Evolutionary conservation across 306 rosid species (phyloP), one percentile per base, ranked within the genome.

Genomic region (Lupinus albus): DNA sequence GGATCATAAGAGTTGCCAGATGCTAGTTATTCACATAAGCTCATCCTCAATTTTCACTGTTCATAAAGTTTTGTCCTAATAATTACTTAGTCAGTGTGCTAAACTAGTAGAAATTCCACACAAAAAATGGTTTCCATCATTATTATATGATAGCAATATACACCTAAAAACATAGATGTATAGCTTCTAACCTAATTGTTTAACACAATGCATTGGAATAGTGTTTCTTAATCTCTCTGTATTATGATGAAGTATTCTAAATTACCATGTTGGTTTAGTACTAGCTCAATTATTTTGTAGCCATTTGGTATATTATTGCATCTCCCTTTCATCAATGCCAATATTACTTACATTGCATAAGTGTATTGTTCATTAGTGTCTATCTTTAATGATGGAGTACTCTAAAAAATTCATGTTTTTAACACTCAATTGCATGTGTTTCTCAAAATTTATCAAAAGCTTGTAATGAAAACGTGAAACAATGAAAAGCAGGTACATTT

Each of bases 1-100:
- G 75, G 83, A 80, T 84, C 74, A 80, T 83, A 12, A 80, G 85
- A 84, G 83, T 85, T 25, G 68, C 80, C 57, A 80, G 79, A 76
- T 83, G 87, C 83, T 80, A 83, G 73, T 57, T 68, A 35, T 62
- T 49, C 8, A 66, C 57, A 58, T 44, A 71, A 51, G 75, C 72
- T 57, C 49, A 62, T 63, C 62, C 53, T 66, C 68, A 71, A 79
- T 67, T 75, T 67, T 62, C 58, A 67, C 54, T 78, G 83, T 79
- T 70, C 50, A 71, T 79, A 68, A 35, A 38, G 35, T 72, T 79
- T 76, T 71, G 68, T 72, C 20, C 74, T 67, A 36, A 65, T 65
- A 46, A 17, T 60, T 68, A 38, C 30, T 46, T 70, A 53, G 32
- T 67, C 39, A 18, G 74, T 72, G 71, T 74, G 65, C 45, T 42